Percentiles rank a stretch among this genome's conserved stretches.
Evolutionary conservation across 169 alveolate genomes (phyloP).

Genomic region (Fabrea salina): DNA sequence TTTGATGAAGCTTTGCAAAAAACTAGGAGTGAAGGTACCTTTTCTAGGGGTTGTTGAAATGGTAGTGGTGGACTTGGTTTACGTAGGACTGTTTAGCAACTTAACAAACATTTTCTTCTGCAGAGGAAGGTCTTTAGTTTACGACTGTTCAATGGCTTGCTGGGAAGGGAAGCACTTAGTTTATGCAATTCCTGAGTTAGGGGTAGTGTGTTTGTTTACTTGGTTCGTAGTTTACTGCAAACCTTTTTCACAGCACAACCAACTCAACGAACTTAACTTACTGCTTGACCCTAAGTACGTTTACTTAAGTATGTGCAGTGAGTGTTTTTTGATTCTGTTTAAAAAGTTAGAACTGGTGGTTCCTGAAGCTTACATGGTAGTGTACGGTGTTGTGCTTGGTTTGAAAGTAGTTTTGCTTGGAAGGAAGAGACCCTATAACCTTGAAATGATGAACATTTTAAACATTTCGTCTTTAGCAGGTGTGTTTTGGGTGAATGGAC

Average conservation of each 20-base stretch:
- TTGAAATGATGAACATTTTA: not conserved
- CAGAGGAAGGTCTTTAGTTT: not conserved
- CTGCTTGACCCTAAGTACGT: not conserved
- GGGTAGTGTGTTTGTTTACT: not conserved
- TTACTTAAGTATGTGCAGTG: not conserved
- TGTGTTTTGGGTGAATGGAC: not conserved
- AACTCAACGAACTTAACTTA: not conserved
- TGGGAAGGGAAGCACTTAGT: conserved; percentile 19
- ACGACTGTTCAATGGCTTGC: conserved; percentile 28
- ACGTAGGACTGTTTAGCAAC: not conserved
- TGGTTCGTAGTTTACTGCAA: not conserved
- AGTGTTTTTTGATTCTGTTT: not conserved
- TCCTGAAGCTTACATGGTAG: not conserved
- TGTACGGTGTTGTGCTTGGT: not conserved
- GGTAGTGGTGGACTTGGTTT: not conserved
- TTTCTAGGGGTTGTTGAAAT: not conserved
- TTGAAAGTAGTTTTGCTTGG: not conserved
- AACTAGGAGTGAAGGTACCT: not conserved
- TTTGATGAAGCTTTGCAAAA: not conserved
- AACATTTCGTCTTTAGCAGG: not conserved
- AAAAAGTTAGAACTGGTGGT: not conserved
- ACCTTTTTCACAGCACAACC: not conserved
- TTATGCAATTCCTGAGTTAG: not conserved
- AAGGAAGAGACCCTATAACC: not conserved
- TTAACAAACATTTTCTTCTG: conserved; percentile 19